Evolutionary conservation across 371 early-diverging fungal genomes (phyloP).

Genomic region (Mortierella sp.): DNA sequence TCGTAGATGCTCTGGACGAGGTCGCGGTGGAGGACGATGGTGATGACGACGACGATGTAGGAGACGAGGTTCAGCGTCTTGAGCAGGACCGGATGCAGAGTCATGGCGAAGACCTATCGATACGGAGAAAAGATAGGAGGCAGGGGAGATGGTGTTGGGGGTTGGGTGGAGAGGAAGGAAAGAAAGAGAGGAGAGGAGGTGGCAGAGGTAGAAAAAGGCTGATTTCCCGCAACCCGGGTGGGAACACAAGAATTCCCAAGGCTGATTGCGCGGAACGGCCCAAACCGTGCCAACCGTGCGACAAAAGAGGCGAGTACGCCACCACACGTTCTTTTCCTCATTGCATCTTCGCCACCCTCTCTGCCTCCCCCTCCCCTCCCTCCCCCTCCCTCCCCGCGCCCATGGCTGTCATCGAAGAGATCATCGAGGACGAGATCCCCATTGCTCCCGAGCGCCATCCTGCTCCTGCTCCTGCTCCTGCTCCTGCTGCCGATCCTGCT

Average conservation of each 20-base stretch:
- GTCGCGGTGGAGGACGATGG: constrained; percentile 26
- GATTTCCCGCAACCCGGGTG: too few relatives aligned
- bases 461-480: too few relatives aligned
- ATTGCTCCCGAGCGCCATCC: not conserved
- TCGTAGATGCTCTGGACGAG: constrained; percentile 8
- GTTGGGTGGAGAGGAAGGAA: not conserved
- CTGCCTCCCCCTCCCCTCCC: too few relatives aligned
- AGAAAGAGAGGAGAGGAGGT: not conserved
- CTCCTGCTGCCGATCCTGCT: too few relatives aligned
- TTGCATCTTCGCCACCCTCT: too few relatives aligned
- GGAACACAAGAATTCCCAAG: too few relatives aligned
- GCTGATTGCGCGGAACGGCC: too few relatives aligned
- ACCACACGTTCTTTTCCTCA: too few relatives aligned
- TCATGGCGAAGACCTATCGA: constrained; percentile 6
- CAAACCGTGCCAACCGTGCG: too few relatives aligned
- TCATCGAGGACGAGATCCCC: constrained; percentile 29
- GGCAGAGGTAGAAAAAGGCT: constrained; percentile 2
- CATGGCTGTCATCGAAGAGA: constrained; percentile 65
- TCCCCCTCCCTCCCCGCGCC: not conserved
- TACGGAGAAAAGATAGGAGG: not conserved
- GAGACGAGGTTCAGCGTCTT: constrained; percentile 46
- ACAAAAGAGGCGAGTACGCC: too few relatives aligned
- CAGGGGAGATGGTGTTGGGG: not conserved
- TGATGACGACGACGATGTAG: constrained; percentile 17
- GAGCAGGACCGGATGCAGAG: constrained; percentile 33